Percentiles rank a stretch among this genome's conserved stretches.
These are phyloP conservation scores for Allium sativum DNA, from an alignment of 106 monocot genomes.

Conservation along the genomic window DNA sequence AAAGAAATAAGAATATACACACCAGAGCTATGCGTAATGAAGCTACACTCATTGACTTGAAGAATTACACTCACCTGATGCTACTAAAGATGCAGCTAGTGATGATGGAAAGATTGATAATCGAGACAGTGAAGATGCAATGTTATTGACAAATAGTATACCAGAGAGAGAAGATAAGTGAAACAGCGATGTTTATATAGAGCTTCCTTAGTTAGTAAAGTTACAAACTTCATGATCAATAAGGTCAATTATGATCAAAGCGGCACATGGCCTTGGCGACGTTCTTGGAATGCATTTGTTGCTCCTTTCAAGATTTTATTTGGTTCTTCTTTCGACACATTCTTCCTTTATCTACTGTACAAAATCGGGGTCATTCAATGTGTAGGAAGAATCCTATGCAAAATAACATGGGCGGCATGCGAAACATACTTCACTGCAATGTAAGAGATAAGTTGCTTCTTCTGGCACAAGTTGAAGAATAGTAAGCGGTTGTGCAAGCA, in stretches of 20 bases:
- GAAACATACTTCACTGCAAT: slow-evolving; percentile 48
- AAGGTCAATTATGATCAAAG: slow-evolving; percentile 36
- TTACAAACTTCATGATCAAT: no score
- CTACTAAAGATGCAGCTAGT: no score
- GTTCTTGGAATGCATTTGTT: slow-evolving; percentile 35
- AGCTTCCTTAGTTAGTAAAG: no score
- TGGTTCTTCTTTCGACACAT: slow-evolving; percentile 38
- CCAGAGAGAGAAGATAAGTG: no score
- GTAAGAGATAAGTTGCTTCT: slow-evolving; percentile 43
- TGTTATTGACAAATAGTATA: no score
- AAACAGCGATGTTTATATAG: no score
- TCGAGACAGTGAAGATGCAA: no score
- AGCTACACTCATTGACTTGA: no score
- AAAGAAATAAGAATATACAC: no score
- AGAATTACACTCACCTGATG: no score
- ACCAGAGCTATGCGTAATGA: no score
- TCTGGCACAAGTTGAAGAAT: slow-evolving; percentile 67
- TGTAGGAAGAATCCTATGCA: slow-evolving; percentile 51
- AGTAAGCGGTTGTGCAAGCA: slow-evolving; percentile 40
- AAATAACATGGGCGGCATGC: slow-evolving; percentile 67
- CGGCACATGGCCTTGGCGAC: slow-evolving; percentile 29
- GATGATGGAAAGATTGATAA: no score
- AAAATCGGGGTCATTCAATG: slow-evolving; percentile 73
- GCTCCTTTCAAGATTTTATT: slow-evolving; percentile 59
- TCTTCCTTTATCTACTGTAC: slow-evolving; percentile 68